Evolutionary conservation across 2,329 filamentous ascomycete species (phyloP).

Genomic region (Paracoccidioides lutzii): DNA sequence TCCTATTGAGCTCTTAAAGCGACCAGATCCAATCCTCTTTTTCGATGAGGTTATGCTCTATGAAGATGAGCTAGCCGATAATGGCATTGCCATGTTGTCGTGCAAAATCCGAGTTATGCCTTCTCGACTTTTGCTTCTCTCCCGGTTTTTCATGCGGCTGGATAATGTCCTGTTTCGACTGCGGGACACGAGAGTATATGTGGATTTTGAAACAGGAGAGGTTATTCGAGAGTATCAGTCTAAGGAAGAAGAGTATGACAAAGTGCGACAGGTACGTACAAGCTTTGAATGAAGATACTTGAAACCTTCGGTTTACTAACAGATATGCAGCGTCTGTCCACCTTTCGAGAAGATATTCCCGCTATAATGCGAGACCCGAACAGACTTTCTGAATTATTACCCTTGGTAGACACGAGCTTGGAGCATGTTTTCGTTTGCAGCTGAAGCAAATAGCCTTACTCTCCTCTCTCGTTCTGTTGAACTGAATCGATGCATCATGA

Average conservation of each 20-base stretch:
- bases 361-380: conserved; percentile 70
- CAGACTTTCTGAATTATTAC: conserved; percentile 54
- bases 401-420: conserved; percentile 53
- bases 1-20: conserved; percentile 72
- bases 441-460: background rate
- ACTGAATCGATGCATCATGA: background rate
- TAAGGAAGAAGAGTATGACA: conserved; percentile 70
- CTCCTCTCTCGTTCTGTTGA: background rate
- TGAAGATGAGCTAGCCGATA: conserved; percentile 95
- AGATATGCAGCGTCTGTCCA: conserved; percentile 35
- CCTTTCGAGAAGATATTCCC: conserved; percentile 57
- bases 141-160: conserved; percentile 80
- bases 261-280: conserved; percentile 53
- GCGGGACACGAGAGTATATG: conserved; percentile 79
- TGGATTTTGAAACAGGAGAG: conserved; percentile 68
- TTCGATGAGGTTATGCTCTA: conserved; percentile 94
- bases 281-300: background rate
- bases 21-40: conserved; percentile 87
- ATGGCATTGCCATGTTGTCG: conserved; percentile 80
- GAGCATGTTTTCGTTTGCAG: conserved; percentile 32
- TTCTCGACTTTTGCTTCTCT: conserved; percentile 68
- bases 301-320: conserved; percentile 4
- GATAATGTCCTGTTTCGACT: conserved; percentile 82
- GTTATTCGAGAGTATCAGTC: conserved; percentile 82
- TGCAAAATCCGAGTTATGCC: conserved; percentile 93